Evolutionary conservation across 2,329 filamentous ascomycete genomes (phyloP), one percentile per base, ranked within the genome.

Genomic region (Helotiales sp.): DNA sequence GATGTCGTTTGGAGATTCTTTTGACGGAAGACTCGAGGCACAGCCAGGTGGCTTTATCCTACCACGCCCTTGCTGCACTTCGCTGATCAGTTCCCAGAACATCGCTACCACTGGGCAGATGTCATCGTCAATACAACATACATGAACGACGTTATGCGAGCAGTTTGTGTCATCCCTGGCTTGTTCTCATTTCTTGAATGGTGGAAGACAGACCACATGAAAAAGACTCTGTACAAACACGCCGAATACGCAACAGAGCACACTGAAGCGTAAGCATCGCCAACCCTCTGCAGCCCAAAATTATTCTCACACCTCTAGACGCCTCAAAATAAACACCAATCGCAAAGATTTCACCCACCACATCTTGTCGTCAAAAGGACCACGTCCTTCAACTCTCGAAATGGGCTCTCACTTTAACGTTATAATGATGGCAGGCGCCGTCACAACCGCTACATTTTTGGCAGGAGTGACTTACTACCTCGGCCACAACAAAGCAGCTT

Each of bases 91-190:
- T 6, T 15, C n/a, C 22, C 20, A 71, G 71, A 72, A 50, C 45
- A 71, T 60, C 65, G 65, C 43, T 71, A 71, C 47, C 65, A 72
- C 57, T 71, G 71, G 69, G 71, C 68, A 34, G 69, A 70, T 67
- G 68, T 70, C 15, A 70, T 72, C 20, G 66, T 72, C 22, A 65
- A 71, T n/a, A 70, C 69, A 8, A 70, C 69, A 24, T 71, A 68
- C 30, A 71, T 71, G 64, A 72, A 72, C 47, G 69, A 72, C 63
- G 69, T 72, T 15, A 72, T 72, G 71, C 54, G 71, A 50, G 68
- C 67, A 6, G 65, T 69, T 4, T 68, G 65, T n/a, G 63, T 68
- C 1, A 65, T 69, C 32, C 69, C 67, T 32, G 68, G 68, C n/a
- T 47, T 71, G 8, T 68, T 71, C 61, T 52, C 61, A 11, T 60